Conservation (phyloP, 2,329 filamentous ascomycete genomes). For the Colletotrichum orchidophilum region DNA sequence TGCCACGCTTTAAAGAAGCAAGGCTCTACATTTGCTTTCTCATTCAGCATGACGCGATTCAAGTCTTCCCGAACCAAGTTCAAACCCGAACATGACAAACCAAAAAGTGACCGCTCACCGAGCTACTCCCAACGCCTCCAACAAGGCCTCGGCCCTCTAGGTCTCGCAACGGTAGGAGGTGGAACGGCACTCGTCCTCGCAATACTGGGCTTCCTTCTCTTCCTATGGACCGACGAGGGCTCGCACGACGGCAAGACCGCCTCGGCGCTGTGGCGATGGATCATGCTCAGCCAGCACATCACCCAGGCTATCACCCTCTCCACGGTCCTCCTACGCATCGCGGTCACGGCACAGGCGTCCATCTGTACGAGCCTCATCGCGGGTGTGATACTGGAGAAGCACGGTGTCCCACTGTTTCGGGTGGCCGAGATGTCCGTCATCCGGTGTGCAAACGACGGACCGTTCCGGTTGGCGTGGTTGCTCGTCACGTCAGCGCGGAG, state of each 20-base stretch:
- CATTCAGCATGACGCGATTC: background rate
- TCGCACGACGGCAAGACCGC: slow-evolving; percentile 26
- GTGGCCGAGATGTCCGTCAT: slow-evolving; percentile 38
- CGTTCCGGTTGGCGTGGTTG: slow-evolving; percentile 35
- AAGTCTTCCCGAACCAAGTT: background rate
- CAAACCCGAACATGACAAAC: background rate
- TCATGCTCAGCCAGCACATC: slow-evolving; percentile 34
- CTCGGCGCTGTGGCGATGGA: slow-evolving; percentile 33
- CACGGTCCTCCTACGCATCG: slow-evolving; percentile 34
- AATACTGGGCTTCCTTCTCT: slow-evolving; percentile 35
- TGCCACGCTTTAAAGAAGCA: no score
- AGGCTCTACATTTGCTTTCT: background rate
- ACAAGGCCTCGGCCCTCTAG: slow-evolving; percentile 16
- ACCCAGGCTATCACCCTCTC: slow-evolving; percentile 36
- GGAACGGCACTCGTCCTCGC: slow-evolving; percentile 33
- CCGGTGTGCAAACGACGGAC: slow-evolving; percentile 37
- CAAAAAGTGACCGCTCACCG: background rate
- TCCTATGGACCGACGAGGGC: slow-evolving; percentile 36
- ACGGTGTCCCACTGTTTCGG: slow-evolving; percentile 37
- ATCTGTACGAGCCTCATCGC: slow-evolving; percentile 38
- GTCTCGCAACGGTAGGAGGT: slow-evolving; percentile 25
- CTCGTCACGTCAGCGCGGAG: slow-evolving; percentile 23
- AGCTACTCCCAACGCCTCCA: background rate
- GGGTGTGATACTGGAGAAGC: slow-evolving; percentile 35
- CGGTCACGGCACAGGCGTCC: slow-evolving; percentile 34